Percentiles rank a stretch among this genome's conserved stretches.
Evolutionary conservation across 768 basidiomycete species (phyloP).

Genomic region (Mycena vulgaris): DNA sequence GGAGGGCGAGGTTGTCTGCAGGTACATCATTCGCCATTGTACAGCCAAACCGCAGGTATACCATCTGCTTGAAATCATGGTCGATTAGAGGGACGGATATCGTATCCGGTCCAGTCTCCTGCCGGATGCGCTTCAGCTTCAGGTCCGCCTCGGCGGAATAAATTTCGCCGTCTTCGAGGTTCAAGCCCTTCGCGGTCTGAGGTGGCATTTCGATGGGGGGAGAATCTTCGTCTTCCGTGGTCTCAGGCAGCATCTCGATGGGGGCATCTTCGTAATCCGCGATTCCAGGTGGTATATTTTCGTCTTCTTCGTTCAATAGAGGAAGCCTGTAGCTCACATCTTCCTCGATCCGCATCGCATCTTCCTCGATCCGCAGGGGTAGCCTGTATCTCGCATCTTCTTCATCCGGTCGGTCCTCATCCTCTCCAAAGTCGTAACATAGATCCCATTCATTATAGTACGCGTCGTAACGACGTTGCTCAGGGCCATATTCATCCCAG

Average conservation of each 20-base stretch:
- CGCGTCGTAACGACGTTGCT: conserved; percentile 18
- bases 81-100: neutral
- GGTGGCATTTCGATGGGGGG: too few relatives aligned
- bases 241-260: too few relatives aligned
- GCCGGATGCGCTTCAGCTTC: too few relatives aligned
- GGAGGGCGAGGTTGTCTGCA: neutral
- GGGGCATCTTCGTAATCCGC: too few relatives aligned
- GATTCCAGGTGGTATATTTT: too few relatives aligned
- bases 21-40: neutral
- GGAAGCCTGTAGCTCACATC: too few relatives aligned
- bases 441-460: conserved; percentile 23
- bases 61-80: neutral
- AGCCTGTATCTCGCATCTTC: too few relatives aligned
- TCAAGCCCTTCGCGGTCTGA: too few relatives aligned
- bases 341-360: too few relatives aligned
- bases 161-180: neutral
- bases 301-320: too few relatives aligned
- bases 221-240: too few relatives aligned
- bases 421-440: neutral
- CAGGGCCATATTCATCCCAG: conserved; percentile 5
- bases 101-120: neutral
- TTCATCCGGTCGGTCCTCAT: neutral
- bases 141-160: neutral
- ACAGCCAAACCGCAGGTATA: neutral
- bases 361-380: too few relatives aligned